phyloP scores from a whole-genome alignment of 2,329 filamentous ascomycete species.

The Curvularia lunata region DNA sequence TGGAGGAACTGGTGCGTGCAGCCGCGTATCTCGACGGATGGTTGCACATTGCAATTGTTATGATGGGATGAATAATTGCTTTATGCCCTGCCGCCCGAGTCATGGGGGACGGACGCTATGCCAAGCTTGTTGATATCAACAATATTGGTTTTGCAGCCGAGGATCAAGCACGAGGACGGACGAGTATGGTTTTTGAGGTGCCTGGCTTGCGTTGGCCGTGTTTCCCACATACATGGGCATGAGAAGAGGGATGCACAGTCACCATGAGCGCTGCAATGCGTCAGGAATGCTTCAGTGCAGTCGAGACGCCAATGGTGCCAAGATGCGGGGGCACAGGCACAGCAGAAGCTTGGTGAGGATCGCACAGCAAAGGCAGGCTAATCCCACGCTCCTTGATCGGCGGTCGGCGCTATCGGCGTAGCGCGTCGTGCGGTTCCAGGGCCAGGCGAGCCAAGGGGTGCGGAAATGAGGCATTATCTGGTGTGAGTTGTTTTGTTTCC shows the following conservation, averaged over 20 bases:
- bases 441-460: not conserved
- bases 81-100: slow-evolving; percentile 11
- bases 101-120: slow-evolving; percentile 13
- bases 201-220: not conserved
- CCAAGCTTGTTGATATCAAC: slow-evolving; percentile 3
- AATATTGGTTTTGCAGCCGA: slow-evolving; percentile 10
- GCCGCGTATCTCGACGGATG: slow-evolving; percentile 92
- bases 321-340: slow-evolving; percentile 21
- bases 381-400: slow-evolving; percentile 16
- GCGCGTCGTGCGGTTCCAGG: slow-evolving; percentile 14
- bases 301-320: slow-evolving; percentile 8
- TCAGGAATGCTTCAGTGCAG: not conserved
- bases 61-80: slow-evolving; percentile 60
- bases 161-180: not conserved
- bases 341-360: slow-evolving; percentile 29
- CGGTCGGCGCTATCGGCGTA: slow-evolving; percentile 18
- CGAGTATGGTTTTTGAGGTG: not conserved
- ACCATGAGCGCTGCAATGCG: slow-evolving; percentile 1
- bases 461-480: slow-evolving; percentile 26
- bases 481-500: slow-evolving; percentile 17
- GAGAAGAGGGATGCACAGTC: not conserved
- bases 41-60: slow-evolving; percentile 79
- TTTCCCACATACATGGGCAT: not conserved
- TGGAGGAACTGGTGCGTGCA: slow-evolving; percentile 83
- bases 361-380: slow-evolving; percentile 11